These are phyloP conservation scores for Inonotus hispidus DNA, from an alignment of 1,284 basidiomycete genomes.

Conservation along the genomic window DNA sequence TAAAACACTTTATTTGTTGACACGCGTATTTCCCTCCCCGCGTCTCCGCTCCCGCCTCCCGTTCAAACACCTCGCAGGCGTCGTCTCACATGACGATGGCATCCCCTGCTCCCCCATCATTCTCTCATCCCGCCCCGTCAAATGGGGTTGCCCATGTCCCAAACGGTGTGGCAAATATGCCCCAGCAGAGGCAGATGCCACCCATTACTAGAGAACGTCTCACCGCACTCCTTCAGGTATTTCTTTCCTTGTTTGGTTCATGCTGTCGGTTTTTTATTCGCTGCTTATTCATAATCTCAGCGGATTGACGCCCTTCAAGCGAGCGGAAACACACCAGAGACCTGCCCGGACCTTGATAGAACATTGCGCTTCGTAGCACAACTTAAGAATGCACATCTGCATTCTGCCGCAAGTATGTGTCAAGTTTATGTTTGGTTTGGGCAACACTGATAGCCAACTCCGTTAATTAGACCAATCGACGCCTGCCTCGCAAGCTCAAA, in stretches of 20 bases:
- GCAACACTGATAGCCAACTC: neutral
- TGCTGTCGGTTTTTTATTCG: neutral
- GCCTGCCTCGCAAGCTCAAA: slow-evolving; percentile 10
- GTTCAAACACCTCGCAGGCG: neutral
- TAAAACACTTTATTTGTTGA: neutral
- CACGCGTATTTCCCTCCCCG: slow-evolving; percentile 2
- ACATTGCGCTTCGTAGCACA: slow-evolving; percentile 28
- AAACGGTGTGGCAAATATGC: slow-evolving; percentile 13
- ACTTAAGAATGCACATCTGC: slow-evolving; percentile 22
- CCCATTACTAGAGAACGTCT: slow-evolving; percentile 13
- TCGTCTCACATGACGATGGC: slow-evolving; percentile 11
- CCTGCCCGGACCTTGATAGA: slow-evolving; percentile 31
- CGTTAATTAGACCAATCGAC: slow-evolving; percentile 10
- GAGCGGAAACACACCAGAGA: slow-evolving; percentile 33
- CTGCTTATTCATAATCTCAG: slow-evolving; percentile 22
- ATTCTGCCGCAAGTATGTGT: slow-evolving; percentile 16
- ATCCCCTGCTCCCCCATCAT: slow-evolving; percentile 13
- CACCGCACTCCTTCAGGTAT: slow-evolving; percentile 3
- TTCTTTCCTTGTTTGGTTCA: neutral
- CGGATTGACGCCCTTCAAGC: slow-evolving; percentile 30
- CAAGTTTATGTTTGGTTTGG: neutral
- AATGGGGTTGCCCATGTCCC: slow-evolving; percentile 8
- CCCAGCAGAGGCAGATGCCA: slow-evolving; percentile 5
- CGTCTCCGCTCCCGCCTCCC: neutral
- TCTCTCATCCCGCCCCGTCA: slow-evolving; percentile 3